Base-by-base conservation (phyloP, 2,329 filamentous ascomycete genomes). In the Paecilomyces fulvus region DNA sequence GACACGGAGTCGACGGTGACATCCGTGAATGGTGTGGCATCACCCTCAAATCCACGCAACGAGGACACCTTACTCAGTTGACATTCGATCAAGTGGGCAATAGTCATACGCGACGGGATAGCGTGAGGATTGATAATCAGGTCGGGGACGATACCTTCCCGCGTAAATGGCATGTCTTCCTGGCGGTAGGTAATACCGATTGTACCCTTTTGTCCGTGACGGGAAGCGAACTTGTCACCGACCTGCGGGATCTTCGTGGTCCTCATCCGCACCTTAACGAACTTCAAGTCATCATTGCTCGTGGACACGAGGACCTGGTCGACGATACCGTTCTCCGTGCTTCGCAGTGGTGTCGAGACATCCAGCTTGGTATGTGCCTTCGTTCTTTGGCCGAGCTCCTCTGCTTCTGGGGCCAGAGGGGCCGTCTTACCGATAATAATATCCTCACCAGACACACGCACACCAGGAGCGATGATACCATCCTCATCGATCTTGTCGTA, bases 51-150 rank as follows among this genome's bases (percentile, higher is more conserved):
- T 49, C 94, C 95, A 74, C 92, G 89, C 21, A 99, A 81, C 2
- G 94, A 89, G 1, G 91, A 90, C 33, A 99, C 94, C 73, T 99
- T 99, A 72, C 90, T 95, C 56, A 99, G 83, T 64, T 97, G 83
- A 82, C 94, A 99, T 80, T 99, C 94, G 72, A 99, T 95, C 83
- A 99, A 92, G 81, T 99, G 94, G 66, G 94, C 94, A 85, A 99
- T 99, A 2, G 95, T 99, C 94, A 99, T 99, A 84, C 94, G 94
- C 55, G 94, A 99, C 0, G 94, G 94, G 83, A 99, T 99, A 70
- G 94, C 95, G 81, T 99, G 94, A 1, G 94, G 94, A 75, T 99
- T 99, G 80, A 99, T 97, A 74, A 99, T 96, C 61, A 99, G 82
- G 74, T 99, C 95, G 0, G 95, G 94, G 0, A 88, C 88, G 54